Evolutionary conservation across 1,139 yeast genomes (phyloP), one percentile per base, ranked within the genome.

Genomic region (Geotrichum citri-aurantii): DNA sequence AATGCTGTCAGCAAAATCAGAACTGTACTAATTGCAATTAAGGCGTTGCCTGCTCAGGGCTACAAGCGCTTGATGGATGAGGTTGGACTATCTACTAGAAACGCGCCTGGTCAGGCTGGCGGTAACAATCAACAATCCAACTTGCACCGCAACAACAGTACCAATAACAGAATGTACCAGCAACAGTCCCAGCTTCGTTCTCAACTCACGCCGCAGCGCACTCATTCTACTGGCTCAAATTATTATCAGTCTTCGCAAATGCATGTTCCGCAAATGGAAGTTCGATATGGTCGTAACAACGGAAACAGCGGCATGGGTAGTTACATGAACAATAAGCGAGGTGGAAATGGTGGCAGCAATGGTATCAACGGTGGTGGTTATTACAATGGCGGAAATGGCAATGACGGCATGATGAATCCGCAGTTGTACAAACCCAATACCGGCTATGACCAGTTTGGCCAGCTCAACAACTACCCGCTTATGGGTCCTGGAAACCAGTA

Each of bases 21-120:
- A 62, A 74, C 80, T 56, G 81, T 85, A 7, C 75, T 89, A 58
- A 72, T 84, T 58, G 85, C 84, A 52, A 74, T 82, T 65, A 84
- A 82, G 61, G 80, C 84, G 21, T 78, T 79, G 58, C 80, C 80
- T 40, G 73, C 74, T 46, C 96, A 89, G 69, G 89, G 88, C 29
- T 89, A 90, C 73, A 88, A 89, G 70, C 83, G 96, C 65, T 77
- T 93, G 60, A 82, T 92, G 83, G 98, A 93, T 65, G 98, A 93
- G 71, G 95, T 91, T 63, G 98, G 98, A 7, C 77, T 92, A 56
- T 65, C 70, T 21, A 58, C 61, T 11, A 48, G 58, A 23, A 54
- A 52, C 19, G 56, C 58, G n/a, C 55, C 63, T 31, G 56, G 48
- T 26, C 59, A 56, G 40, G 23, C 55, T n/a, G 10, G 46, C 21